Evolutionary conservation across 2,329 filamentous ascomycete species (phyloP).

Genomic region (Biscogniauxia sp.): DNA sequence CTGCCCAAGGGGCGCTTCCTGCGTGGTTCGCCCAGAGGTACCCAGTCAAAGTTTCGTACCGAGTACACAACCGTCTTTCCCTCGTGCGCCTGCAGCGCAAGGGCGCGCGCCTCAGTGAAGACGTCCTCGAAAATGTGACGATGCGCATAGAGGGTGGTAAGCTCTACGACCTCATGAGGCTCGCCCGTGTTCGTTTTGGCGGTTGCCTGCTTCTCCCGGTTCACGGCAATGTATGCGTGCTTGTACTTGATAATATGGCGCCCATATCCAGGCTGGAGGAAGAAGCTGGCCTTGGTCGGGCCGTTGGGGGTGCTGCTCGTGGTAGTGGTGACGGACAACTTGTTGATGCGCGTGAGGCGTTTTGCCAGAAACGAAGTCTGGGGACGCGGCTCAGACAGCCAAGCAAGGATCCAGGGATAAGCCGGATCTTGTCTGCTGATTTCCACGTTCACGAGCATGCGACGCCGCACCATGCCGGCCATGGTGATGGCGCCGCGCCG

Average conservation of each 20-base stretch:
- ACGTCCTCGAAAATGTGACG: conserved; percentile 87
- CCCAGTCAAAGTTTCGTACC: conserved; percentile 80
- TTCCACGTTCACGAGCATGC: conserved; percentile 91
- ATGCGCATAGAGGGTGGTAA: conserved; percentile 88
- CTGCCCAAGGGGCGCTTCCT: conserved; percentile 85
- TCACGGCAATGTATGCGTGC: conserved; percentile 83
- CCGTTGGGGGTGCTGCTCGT: conserved; percentile 61
- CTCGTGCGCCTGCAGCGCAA: conserved; percentile 77
- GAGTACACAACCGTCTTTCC: conserved; percentile 94
- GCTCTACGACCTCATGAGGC: conserved; percentile 89
- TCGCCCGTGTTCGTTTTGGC: conserved; percentile 79
- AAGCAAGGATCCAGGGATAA: conserved; percentile 91
- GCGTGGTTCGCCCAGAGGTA: conserved; percentile 76
- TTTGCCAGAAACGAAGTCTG: conserved; percentile 57
- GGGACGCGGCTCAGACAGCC: conserved; percentile 83
- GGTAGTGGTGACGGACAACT: conserved; percentile 56
- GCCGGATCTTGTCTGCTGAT: conserved; percentile 92
- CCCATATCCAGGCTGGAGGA: conserved; percentile 87
- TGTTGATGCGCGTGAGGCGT: conserved; percentile 58
- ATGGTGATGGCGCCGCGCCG: conserved; percentile 73
- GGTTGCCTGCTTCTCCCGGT: conserved; percentile 80
- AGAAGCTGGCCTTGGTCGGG: conserved; percentile 74
- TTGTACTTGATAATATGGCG: conserved; percentile 84
- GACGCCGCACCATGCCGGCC: conserved; percentile 72
- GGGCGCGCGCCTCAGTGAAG: conserved; percentile 79